A percentile compares a stretch with the other conserved stretches of the same genome.
These are phyloP conservation scores for Osmozyma mogii DNA, from an alignment of 805 yeast genomes.

Conservation along the genomic window DNA sequence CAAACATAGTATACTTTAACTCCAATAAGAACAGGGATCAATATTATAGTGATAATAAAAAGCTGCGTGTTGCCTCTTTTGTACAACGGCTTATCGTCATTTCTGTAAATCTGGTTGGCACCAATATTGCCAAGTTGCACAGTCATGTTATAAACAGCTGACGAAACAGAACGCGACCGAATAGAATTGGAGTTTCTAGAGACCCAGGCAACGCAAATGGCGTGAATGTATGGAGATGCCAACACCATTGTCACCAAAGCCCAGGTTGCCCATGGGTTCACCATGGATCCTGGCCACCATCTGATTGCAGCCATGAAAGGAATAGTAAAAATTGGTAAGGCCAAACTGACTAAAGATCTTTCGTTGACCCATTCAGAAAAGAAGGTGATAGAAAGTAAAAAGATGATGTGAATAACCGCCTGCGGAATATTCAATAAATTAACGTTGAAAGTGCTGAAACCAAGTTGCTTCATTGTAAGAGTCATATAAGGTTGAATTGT, in stretches of 20 bases:
- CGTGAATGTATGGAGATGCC: constrained; percentile 44
- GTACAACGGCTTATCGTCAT: constrained; percentile 53
- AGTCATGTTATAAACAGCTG: constrained; percentile 58
- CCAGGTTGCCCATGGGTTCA: constrained; percentile 35
- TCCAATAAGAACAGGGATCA: constrained; percentile 17
- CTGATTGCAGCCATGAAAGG: constrained; percentile 28
- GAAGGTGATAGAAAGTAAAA: constrained; percentile 28
- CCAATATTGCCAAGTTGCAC: constrained; percentile 52
- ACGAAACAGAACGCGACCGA: constrained; percentile 54
- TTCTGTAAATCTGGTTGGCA: constrained; percentile 48
- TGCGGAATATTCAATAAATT: constrained; percentile 48
- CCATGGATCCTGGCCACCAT: constrained; percentile 36
- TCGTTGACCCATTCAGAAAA: constrained; percentile 26
- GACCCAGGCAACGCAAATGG: constrained; percentile 52
- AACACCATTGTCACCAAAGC: constrained; percentile 29
- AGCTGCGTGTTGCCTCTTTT: constrained; percentile 45
- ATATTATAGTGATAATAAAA: constrained; percentile 24
- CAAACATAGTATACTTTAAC: constrained; percentile 31
- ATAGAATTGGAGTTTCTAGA: constrained; percentile 58
- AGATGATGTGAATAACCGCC: constrained; percentile 23
- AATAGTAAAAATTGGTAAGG: constrained; percentile 18
- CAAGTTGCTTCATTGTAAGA: constrained; percentile 35
- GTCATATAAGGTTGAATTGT: constrained; percentile 35
- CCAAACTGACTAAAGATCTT: constrained; percentile 16
- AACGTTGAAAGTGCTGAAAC: constrained; percentile 45